Evolutionary conservation across 495 filamentous ascomycete genomes (phyloP), one percentile per base, ranked within the genome.

Genomic region (Penicillium malachiteum): DNA sequence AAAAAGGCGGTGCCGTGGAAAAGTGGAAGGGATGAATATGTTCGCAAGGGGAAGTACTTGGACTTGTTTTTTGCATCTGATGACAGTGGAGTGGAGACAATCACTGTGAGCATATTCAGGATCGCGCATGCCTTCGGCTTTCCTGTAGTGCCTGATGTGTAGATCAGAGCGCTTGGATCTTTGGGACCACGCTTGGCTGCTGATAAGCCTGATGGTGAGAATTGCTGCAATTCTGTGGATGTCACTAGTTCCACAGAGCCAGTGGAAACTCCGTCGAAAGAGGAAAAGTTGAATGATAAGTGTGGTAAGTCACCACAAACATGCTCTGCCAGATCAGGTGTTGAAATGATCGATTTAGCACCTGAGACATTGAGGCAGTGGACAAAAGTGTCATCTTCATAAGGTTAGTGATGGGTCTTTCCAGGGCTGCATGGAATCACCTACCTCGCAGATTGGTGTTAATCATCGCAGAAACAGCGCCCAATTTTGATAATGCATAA

Each of bases 11-110:
- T 84, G 50, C 89, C 87, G 72, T 98, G 94, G 70, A 96, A 98
- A 14, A 98, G 81, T 0, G 94, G 94, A 78, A 97, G 92, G 16
- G 84, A 85, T 70, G 91, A 96, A 70, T 97, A 97, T 59, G 88
- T 87, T 26, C 87, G 80, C 51, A 96, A 86, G 0, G 77, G 76
- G 47, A 66, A 74, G 65, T 80, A 81, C 39, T 72, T 78, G 2
- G 60, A 59, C 3, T 52, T 67, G 30, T 73, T 64, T n/a, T 69
- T 62, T 21, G 57, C 50, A 41, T 80, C 79, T 30, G 55, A 40
- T 8, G 72, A 64, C 2, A 71, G 53, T 0, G 78, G 68, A 13
- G 54, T 78, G n/a, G 75, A 73, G 5, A 74, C 75, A 10, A 78
- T 80, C 4, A 75, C 42, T 2, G 65, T 61, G 38, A 90, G 75